A percentile compares a stretch with the other conserved stretches of the same genome.
phyloP scores from a whole-genome alignment of 2,329 filamentous ascomycete genomes.

The Nemania sp. region DNA sequence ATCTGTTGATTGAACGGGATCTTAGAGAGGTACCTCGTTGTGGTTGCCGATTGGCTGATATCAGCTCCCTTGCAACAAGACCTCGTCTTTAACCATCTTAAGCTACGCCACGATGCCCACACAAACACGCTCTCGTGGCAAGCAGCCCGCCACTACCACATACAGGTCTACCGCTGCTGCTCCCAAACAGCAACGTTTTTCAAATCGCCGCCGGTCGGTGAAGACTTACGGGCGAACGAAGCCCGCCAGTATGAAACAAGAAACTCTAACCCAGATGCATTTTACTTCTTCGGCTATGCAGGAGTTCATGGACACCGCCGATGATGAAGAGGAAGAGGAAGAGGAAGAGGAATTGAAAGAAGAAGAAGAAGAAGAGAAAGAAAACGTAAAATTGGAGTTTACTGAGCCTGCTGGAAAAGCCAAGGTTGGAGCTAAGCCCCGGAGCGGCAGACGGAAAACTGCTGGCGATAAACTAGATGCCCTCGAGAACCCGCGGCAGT shows the following conservation, averaged over 20 bases:
- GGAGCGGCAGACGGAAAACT: slow-evolving; percentile 47
- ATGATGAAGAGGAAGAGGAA: slow-evolving; percentile 41
- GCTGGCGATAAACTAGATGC: slow-evolving; percentile 44
- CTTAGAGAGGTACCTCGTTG: background rate
- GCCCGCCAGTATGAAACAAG: slow-evolving; percentile 41
- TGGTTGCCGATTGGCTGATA: slow-evolving; percentile 7
- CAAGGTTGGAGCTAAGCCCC: slow-evolving; percentile 38
- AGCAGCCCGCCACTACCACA: slow-evolving; percentile 32
- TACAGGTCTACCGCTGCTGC: slow-evolving; percentile 46
- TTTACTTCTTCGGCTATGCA: slow-evolving; percentile 44
- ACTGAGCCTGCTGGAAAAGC: slow-evolving; percentile 27
- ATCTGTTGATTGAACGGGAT: background rate
- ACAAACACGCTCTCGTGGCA: slow-evolving; percentile 43
- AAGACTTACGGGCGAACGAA: slow-evolving; percentile 47
- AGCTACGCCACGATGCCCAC: slow-evolving; percentile 43
- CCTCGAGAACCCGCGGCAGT: slow-evolving; percentile 38
- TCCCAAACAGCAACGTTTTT: slow-evolving; percentile 46
- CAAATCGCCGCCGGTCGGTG: slow-evolving; percentile 41
- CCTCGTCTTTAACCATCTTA: slow-evolving; percentile 5
- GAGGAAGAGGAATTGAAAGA: slow-evolving; percentile 34
- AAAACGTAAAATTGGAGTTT: slow-evolving; percentile 25
- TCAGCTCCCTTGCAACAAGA: slow-evolving; percentile 11
- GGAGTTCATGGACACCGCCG: slow-evolving; percentile 37
- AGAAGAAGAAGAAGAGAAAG: slow-evolving; percentile 31
- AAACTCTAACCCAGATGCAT: slow-evolving; percentile 50